phyloP scores from a whole-genome alignment of 2,329 filamentous ascomycete species.

The Fusarium kyushuense region DNA sequence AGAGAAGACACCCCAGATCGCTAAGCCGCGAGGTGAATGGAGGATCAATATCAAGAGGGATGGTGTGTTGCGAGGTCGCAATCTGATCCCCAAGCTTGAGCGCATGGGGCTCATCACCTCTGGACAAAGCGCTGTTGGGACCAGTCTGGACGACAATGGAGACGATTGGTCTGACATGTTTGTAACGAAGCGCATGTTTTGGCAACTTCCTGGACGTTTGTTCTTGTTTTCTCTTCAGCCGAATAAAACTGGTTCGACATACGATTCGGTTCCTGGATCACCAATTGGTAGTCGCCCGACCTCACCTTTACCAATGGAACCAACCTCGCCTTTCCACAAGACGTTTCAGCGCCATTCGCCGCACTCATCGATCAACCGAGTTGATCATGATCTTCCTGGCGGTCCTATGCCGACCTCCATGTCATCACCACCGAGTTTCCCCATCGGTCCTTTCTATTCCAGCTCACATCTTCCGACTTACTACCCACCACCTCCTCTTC shows the following conservation, averaged over 20 bases:
- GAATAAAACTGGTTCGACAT: slow-evolving; percentile 47
- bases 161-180: slow-evolving; percentile 85
- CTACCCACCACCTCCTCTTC: slow-evolving; percentile 84
- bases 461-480: slow-evolving; percentile 89
- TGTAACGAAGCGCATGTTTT: slow-evolving; percentile 83
- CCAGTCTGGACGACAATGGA: slow-evolving; percentile 69
- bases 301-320: slow-evolving; percentile 60
- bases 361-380: slow-evolving; percentile 39
- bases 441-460: slow-evolving; percentile 80
- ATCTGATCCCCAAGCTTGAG: slow-evolving; percentile 90
- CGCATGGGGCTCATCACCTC: slow-evolving; percentile 88
- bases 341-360: slow-evolving; percentile 49
- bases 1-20: slow-evolving; percentile 73
- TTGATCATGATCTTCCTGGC: slow-evolving; percentile 56
- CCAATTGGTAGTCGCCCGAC: slow-evolving; percentile 65
- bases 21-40: slow-evolving; percentile 88
- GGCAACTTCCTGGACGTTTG: slow-evolving; percentile 88
- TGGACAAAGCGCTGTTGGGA: slow-evolving; percentile 80
- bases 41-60: slow-evolving; percentile 84
- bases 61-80: slow-evolving; percentile 86
- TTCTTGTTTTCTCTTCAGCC: slow-evolving; percentile 89
- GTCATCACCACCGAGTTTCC: slow-evolving; percentile 53
- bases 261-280: slow-evolving; percentile 60
- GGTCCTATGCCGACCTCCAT: slow-evolving; percentile 54
- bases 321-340: slow-evolving; percentile 28